Percentiles rank a stretch among this genome's conserved stretches.
phyloP scores from a whole-genome alignment of 192 early-diverging fungal genomes.

The Mortierella alpina region DNA sequence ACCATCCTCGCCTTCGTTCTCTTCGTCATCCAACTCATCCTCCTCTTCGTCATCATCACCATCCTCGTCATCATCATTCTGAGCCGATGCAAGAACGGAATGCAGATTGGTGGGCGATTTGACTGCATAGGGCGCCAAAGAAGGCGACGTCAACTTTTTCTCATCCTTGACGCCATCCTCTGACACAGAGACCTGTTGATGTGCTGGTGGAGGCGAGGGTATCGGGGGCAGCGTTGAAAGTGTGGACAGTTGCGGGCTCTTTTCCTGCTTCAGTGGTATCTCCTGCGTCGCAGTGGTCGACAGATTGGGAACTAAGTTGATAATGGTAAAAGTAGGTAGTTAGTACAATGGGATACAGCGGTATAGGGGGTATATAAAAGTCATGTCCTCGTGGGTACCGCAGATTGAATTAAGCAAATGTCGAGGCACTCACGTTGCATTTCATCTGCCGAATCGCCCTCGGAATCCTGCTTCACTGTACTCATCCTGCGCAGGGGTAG shows the following conservation, averaged over 20 bases:
- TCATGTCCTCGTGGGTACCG: neutral
- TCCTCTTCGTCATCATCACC: conserved; percentile 39
- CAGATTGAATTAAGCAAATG: neutral
- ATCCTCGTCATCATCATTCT: conserved; percentile 38
- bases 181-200: neutral
- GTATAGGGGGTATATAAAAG: conserved; percentile 4
- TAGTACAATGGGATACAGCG: neutral
- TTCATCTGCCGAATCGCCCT: conserved; percentile 5
- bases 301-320: neutral
- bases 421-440: conserved; percentile 5
- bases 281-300: neutral
- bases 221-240: conserved; percentile 12
- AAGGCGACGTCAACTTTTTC: conserved; percentile 25
- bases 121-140: conserved; percentile 26
- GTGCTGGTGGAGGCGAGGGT: conserved; percentile 10
- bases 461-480: conserved; percentile 24
- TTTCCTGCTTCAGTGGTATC: conserved; percentile 8
- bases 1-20: conserved; percentile 48
- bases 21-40: conserved; percentile 35
- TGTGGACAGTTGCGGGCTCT: conserved; percentile 2
- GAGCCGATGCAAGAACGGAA: conserved; percentile 18
- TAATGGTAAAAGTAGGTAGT: neutral
- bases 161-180: conserved; percentile 24
- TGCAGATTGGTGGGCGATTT: conserved; percentile 51
- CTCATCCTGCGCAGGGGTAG: conserved; percentile 28